Conservation (phyloP, 2,329 filamentous ascomycete species). For the Hansfordia pulvinata region DNA sequence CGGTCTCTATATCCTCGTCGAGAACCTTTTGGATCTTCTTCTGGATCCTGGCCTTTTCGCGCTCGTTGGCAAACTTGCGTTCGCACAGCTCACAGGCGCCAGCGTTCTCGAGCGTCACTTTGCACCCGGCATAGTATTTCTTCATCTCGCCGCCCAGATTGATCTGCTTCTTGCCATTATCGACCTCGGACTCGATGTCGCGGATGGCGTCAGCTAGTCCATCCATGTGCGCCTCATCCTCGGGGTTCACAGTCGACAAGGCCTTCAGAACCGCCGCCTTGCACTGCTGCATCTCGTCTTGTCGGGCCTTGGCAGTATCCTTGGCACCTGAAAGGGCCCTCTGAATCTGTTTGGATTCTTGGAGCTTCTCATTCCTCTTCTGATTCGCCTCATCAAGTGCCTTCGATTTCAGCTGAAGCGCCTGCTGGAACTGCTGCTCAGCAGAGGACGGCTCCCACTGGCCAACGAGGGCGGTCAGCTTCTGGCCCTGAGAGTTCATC, state of each 20-base stretch:
- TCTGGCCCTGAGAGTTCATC: constrained; percentile 57
- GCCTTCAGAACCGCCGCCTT: constrained; percentile 40
- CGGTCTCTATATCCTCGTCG: constrained; percentile 46
- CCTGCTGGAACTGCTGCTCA: constrained; percentile 55
- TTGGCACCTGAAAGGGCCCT: constrained; percentile 55
- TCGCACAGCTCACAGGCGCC: constrained; percentile 68
- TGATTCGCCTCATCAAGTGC: constrained; percentile 51
- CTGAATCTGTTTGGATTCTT: constrained; percentile 65
- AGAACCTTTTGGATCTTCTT: constrained; percentile 53
- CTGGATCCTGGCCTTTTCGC: constrained; percentile 48
- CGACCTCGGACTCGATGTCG: constrained; percentile 37
- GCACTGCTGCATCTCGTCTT: constrained; percentile 46
- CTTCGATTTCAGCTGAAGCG: constrained; percentile 41
- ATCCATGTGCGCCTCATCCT: constrained; percentile 32
- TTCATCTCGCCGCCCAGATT: constrained; percentile 56
- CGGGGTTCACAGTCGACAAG: constrained; percentile 25
- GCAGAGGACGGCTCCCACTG: constrained; percentile 59
- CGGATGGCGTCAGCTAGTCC: constrained; percentile 39
- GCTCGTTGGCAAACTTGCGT: constrained; percentile 50
- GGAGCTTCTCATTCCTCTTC: constrained; percentile 54
- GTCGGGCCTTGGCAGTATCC: constrained; percentile 50
- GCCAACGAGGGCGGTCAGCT: constrained; percentile 49
- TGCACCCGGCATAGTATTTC: constrained; percentile 57
- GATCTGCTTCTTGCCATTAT: constrained; percentile 51
- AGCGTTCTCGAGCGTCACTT: constrained; percentile 50